A percentile compares a stretch with the other conserved stretches of the same genome.
phyloP scores from a whole-genome alignment of 495 filamentous ascomycete genomes.

The Neurospora sp. region DNA sequence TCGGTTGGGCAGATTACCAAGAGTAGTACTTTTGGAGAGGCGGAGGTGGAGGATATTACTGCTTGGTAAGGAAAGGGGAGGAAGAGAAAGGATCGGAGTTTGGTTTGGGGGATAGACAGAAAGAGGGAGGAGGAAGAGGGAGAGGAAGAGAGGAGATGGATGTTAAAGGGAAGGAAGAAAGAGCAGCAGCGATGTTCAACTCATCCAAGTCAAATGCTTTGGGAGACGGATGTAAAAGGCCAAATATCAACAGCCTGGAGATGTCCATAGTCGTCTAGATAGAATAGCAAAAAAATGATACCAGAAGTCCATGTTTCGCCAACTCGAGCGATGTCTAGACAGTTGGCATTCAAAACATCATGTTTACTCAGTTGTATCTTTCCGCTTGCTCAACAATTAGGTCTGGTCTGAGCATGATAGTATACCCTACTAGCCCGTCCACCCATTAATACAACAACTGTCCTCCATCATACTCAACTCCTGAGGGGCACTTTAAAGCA shows the following conservation, averaged over 20 bases:
- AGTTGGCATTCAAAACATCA: no score
- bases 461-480: no score
- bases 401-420: no score
- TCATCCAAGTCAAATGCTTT: neutral
- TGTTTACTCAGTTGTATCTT: no score
- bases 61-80: conserved; percentile 56
- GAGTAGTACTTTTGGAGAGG: conserved; percentile 84
- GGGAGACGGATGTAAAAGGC: neutral
- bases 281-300: neutral
- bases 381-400: no score
- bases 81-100: neutral
- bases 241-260: neutral
- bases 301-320: neutral
- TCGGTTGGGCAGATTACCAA: conserved; percentile 50
- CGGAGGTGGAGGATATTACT: conserved; percentile 94
- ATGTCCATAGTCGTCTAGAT: neutral
- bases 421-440: no score
- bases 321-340: no score
- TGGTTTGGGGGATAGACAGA: neutral
- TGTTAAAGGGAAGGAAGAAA: neutral
- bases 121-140: neutral
- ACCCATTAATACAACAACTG: no score
- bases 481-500: no score
- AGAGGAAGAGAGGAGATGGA: neutral
- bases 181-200: neutral